Evolutionary conservation across 1,284 basidiomycete species (phyloP), one percentile per base, ranked within the genome.

Genomic region (Naganishia albida): DNA sequence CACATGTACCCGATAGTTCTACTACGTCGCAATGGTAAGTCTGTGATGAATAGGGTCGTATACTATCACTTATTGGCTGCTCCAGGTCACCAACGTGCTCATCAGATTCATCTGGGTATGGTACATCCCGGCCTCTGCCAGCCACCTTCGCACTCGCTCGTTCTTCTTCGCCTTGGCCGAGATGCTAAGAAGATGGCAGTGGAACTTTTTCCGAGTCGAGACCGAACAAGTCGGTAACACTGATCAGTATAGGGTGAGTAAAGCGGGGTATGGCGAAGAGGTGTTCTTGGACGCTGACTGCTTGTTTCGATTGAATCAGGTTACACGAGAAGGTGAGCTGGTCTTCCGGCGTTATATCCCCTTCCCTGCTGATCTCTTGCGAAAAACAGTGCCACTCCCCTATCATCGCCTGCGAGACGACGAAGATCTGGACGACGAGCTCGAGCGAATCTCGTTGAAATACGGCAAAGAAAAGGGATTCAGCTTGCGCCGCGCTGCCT

Each of bases 71-170:
- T 15, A 49, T 13, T 43, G 89, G 72, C n/a, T 39, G 34, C 25
- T 39, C 20, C 34, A 60, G 57, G 57, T 60, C 72, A 80, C 85
- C 3, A 91, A 97, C 78, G 74, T 89, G 15, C 54, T 89, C 38
- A 80, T 93, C 66, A 85, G 93, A 40, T 95, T 92, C 76, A 80
- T 84, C 38, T 97, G 91, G 90, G 72, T 92, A 8, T 81, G 88
- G 66, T 94, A 93, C 73, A 83, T 93, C 48, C 87, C 89, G 3
- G 70, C 73, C 16, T 70, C 78, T 0, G 82, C 83, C 0, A 82
- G 84, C 0, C 81, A 81, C 70, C 77, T 83, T 62, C 81, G 83
- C 57, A 62, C 88, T 26, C 83, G 89, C 23, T 81, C 85, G 0
- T 93, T 91, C 77, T 80, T 91, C 60, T 85, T 82, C 8, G 91